Conservation (phyloP, 192 early-diverging fungal species). For the Coemansia furcata region DNA sequence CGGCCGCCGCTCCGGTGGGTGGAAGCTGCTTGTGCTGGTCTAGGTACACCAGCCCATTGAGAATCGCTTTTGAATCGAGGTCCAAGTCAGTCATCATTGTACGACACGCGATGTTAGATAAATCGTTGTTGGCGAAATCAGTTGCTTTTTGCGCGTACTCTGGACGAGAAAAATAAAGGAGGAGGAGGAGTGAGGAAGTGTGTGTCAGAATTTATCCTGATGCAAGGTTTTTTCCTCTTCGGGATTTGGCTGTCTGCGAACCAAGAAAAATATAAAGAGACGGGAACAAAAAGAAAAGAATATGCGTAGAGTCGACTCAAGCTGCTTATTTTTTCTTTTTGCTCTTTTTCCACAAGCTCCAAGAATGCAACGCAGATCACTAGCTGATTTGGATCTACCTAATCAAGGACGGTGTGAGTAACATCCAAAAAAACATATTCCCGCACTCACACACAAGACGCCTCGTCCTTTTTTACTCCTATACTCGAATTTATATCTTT, state of each 20-base stretch:
- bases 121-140: neutral
- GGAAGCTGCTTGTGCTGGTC: constrained; percentile 46
- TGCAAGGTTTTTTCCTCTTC: neutral
- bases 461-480: too few relatives aligned
- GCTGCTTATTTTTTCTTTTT: neutral
- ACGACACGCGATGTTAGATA: neutral
- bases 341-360: too few relatives aligned
- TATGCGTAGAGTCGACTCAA: neutral
- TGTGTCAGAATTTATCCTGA: neutral
- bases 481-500: too few relatives aligned
- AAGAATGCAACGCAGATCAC: too few relatives aligned
- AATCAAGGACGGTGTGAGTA: too few relatives aligned
- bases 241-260: neutral
- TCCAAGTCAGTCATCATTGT: constrained; percentile 52
- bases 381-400: too few relatives aligned
- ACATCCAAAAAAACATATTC: too few relatives aligned
- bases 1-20: neutral
- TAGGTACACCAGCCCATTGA: constrained; percentile 47
- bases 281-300: neutral
- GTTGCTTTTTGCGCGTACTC: neutral
- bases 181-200: neutral
- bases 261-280: neutral
- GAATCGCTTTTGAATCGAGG: constrained; percentile 53
- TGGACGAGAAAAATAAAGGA: neutral
- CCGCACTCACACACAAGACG: neutral